Evolutionary conservation across 352 stramenopile genomes (phyloP), one percentile per base, ranked within the genome.

Genomic region (Phytophthora ramorum): DNA sequence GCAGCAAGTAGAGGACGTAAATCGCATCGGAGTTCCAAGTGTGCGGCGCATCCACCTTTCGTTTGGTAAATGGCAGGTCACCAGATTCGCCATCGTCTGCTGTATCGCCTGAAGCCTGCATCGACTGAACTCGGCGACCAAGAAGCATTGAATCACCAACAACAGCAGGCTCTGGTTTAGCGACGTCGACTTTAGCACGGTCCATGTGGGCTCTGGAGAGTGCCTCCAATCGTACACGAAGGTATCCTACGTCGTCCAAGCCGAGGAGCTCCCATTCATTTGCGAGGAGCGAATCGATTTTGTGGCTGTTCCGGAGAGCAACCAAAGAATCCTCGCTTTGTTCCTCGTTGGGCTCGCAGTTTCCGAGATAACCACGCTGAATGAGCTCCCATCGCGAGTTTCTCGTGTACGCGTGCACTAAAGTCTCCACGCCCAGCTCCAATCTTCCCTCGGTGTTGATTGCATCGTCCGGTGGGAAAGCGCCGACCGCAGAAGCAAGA

Each of bases 231-330:
- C 83, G 67, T 1, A 58, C 45, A 14, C 70, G 63, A 17, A 81
- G 24, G 24, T 85, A 89, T 30, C 54, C 64, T 1, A 38, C 24
- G 46, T 87, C 78, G 6, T 73, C 47, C 0, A 87, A 38, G 9
- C 47, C 51, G 6, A 84, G 63, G 9, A 86, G 46, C 32, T 78
- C 60, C 75, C 75, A 82, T 45, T 84, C 78, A 19, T 66, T 84
- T 3, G 45, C 24, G 6, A 86, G 56, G 9, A 86, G 57, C 13
- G 66, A 35, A 13, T 84, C 78, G 9, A 80, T 67, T 32, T 69
- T 68, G 17, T 53, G 55, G 24, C 60, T 44, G 8, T 70, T 70
- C 20, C 49, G 66, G 45, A 59, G 44, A 14, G 50, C 20, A n/a
- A 41, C 34, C 30, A 71, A 32, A 6, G 24, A 48, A 9, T 60